phyloP scores from a whole-genome alignment of 2,329 filamentous ascomycete genomes.

The Dactylellina leptospora region DNA sequence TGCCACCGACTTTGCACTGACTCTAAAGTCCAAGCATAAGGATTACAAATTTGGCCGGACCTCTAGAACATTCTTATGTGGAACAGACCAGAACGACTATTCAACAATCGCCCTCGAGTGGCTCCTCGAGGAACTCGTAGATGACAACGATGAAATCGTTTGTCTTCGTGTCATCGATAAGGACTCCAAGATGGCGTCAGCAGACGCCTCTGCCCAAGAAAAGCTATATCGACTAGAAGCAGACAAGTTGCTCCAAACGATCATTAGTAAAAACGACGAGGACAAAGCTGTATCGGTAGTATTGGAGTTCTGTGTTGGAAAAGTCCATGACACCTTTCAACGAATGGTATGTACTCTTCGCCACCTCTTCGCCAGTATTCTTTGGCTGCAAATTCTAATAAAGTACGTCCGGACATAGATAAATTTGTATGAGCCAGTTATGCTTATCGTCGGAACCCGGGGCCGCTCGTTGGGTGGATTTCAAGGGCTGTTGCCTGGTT shows the following conservation, averaged over 20 bases:
- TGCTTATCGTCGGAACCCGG: slow-evolving; percentile 87
- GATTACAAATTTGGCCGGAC: slow-evolving; percentile 82
- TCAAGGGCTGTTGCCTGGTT: slow-evolving; percentile 85
- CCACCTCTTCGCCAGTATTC: too few relatives aligned
- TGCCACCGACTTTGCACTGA: slow-evolving; percentile 77
- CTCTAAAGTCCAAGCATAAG: slow-evolving; percentile 83
- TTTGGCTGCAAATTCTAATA: background rate
- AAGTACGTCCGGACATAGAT: slow-evolving; percentile 67
- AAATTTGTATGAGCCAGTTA: slow-evolving; percentile 87
- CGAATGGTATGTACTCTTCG: slow-evolving; percentile 76
- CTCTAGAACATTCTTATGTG: slow-evolving; percentile 88
- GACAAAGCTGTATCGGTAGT: slow-evolving; percentile 86
- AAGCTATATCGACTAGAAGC: slow-evolving; percentile 80
- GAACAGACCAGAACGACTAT: slow-evolving; percentile 89
- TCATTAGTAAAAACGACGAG: slow-evolving; percentile 80
- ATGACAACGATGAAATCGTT: slow-evolving; percentile 92
- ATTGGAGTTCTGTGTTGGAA: slow-evolving; percentile 86
- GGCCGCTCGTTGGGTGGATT: slow-evolving; percentile 85
- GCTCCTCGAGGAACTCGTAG: slow-evolving; percentile 89
- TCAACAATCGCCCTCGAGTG: slow-evolving; percentile 92
- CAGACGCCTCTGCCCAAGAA: slow-evolving; percentile 68
- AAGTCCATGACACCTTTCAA: slow-evolving; percentile 88
- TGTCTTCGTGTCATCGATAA: slow-evolving; percentile 89
- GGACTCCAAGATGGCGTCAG: slow-evolving; percentile 74
- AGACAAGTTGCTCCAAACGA: slow-evolving; percentile 74